These are phyloP conservation scores for Cocos nucifera DNA, from an alignment of 176 grass and related monocot species.

Conservation along the genomic window DNA sequence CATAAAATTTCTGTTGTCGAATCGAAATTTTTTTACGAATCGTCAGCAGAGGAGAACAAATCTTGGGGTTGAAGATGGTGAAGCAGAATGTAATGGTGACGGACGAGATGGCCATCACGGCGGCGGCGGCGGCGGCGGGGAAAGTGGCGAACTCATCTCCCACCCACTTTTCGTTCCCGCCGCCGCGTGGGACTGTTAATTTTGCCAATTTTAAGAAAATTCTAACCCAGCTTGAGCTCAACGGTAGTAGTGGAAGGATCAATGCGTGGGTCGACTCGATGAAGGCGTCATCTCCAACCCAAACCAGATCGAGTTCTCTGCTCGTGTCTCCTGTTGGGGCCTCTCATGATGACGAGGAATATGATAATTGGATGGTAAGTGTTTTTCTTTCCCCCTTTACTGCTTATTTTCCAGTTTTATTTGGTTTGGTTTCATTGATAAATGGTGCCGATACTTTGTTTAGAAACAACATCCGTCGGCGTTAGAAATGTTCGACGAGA, in stretches of 20 bases:
- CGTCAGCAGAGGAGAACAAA: background rate
- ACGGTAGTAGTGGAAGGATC: background rate
- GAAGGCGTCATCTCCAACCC: constrained; percentile 59
- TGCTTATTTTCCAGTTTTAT: too few relatives aligned
- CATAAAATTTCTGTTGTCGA: background rate
- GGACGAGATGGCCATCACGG: constrained; percentile 28
- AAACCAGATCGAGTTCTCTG: constrained; percentile 1
- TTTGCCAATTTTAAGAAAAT: constrained; percentile 21
- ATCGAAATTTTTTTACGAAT: background rate
- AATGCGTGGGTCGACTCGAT: constrained; percentile 43
- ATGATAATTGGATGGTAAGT: constrained; percentile 46
- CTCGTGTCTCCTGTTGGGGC: constrained; percentile 3
- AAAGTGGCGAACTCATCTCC: background rate
- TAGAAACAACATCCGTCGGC: constrained; percentile 78
- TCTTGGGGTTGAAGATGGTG: constrained; percentile 28
- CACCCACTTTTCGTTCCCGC: constrained; percentile 21
- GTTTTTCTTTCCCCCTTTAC: background rate
- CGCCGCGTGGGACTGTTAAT: background rate
- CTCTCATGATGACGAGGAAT: constrained; percentile 14
- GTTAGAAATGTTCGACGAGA: constrained; percentile 40
- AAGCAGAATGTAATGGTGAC: constrained; percentile 34
- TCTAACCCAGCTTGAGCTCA: constrained; percentile 29
- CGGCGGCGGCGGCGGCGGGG: constrained; percentile 12
- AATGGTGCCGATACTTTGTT: too few relatives aligned
- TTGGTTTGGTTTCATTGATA: too few relatives aligned